Base-by-base conservation (phyloP, 1,284 basidiomycete genomes). In the Meira miltonrushii region DNA sequence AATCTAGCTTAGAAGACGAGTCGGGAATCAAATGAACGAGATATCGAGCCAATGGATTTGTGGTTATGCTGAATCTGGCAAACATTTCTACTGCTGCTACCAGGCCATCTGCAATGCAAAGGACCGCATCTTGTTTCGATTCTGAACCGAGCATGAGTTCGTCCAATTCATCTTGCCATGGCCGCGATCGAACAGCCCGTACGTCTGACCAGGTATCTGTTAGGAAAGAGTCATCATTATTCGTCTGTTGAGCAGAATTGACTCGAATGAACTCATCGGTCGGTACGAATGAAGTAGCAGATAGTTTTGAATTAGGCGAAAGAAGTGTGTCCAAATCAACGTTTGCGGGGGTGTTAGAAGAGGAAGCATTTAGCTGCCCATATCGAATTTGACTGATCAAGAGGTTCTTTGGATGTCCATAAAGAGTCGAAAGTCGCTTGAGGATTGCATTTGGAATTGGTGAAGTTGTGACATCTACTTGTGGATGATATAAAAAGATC, bases 41-140 rank as follows among this genome's bases (percentile, higher is more conserved):
- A 41, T 53, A 53, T 39, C 50, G 50, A 23, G 50, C 50, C 50
- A 53, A 21, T 2, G 46, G 46, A 21, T 13, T 23, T 19, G 23
- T 23, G 3, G 12, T 48, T 13, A 23, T 13, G 25, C n/a, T 15
- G 8, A 23, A 19, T 43, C 40, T 43, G 46, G 25, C 13, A n/a
- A 48, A 48, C 46, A 48, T 48, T 48, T 48, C 46, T 5, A 6
- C 25, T 15, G 46, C 46, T 5, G 46, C 46, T 13, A 48, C 23
- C 5, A 48, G 12, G 23, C 46, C 46, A 17, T 48, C 46, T 5
- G 46, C 46, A 21, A 48, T n/a, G 23, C 46, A 48, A 13, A 48
- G 46, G 25, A 21, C 17, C 17, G 46, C 21, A n/a, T 12, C 13
- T 21, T n/a, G 46, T 12, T 48, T 48, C 10, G 41, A 43, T 15